Base-by-base conservation (phyloP, 495 filamentous ascomycete genomes). In the Rhizodiscina lignyota region DNA sequence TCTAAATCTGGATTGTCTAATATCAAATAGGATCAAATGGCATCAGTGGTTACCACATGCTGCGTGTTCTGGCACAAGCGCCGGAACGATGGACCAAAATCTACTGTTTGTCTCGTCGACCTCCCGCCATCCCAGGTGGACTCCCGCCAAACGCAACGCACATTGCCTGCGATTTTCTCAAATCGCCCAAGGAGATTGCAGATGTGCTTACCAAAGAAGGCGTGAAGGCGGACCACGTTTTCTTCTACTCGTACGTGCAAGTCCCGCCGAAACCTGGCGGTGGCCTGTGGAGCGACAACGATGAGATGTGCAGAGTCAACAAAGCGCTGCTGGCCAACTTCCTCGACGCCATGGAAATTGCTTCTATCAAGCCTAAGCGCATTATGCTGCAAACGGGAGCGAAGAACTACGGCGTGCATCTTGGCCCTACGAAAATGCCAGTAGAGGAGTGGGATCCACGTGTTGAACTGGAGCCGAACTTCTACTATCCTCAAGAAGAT, bases 161-260 rank as follows among this genome's bases (percentile, higher is more conserved):
- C 40, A 48, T 72, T 13, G 45, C 59, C 1, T 41, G 61, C 5
- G 67, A 72, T 43, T 65, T 70, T 22, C 43, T 68, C 4, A 47
- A 53, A 11, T 40, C 49, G 10, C 47, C 59, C 0, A 47, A 59
- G 12, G 55, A 61, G 30, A 60, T 68, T 35, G 52, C 59, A 0
- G 37, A 40, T 5, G 40, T 47, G 5, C 39, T 66, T 16, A 53
- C 59, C 35, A 44, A 55, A 38, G 36, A 45, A 28, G 39, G 45
- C 6, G 43, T 59, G 10, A 50, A 47, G 21, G 55, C 49, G 18
- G 44, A 69, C 43, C 58, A 70, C 42, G 53, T 70, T 13, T 72
- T 71, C 52, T 73, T 69, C 54, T 63, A 61, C 28, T 54, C 61
- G 2, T 73, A 73, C 50, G 51, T 67, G 29, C 67, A 73, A 40